Evolutionary conservation across 2,329 filamentous ascomycete species (phyloP).

Genomic region (Aspergillus clavatus): DNA sequence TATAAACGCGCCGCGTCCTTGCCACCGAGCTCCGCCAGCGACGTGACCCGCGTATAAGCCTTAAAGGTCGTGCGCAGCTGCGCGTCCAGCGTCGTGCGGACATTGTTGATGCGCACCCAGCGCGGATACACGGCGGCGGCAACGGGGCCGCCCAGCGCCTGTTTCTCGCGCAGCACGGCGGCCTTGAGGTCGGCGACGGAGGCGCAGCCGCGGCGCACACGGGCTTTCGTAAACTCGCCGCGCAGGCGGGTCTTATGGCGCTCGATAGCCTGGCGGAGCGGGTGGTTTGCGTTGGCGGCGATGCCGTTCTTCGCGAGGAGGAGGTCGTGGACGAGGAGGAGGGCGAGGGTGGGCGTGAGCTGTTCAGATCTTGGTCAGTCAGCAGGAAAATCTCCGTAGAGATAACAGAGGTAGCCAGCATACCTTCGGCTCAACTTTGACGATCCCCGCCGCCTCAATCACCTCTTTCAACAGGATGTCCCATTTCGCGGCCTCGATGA

Average conservation of each 20-base stretch:
- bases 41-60: slow-evolving; percentile 53
- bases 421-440: slow-evolving; percentile 82
- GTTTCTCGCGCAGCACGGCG: slow-evolving; percentile 31
- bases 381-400: slow-evolving; percentile 21
- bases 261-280: slow-evolving; percentile 68
- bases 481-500: slow-evolving; percentile 87
- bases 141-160: slow-evolving; percentile 40
- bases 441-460: slow-evolving; percentile 72
- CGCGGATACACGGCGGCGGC: slow-evolving; percentile 59
- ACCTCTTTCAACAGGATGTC: slow-evolving; percentile 79
- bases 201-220: slow-evolving; percentile 65
- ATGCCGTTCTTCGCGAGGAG: slow-evolving; percentile 77
- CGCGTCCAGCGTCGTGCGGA: slow-evolving; percentile 65
- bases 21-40: slow-evolving; percentile 54
- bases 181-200: slow-evolving; percentile 60
- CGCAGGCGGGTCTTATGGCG: slow-evolving; percentile 74
- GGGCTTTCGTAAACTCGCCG: slow-evolving; percentile 76
- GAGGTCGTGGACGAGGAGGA: slow-evolving; percentile 82
- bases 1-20: slow-evolving; percentile 47
- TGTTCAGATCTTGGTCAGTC: slow-evolving; percentile 45
- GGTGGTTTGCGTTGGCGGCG: slow-evolving; percentile 72
- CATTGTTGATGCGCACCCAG: slow-evolving; percentile 83
- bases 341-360: slow-evolving; percentile 73
- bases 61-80: slow-evolving; percentile 73
- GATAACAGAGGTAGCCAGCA: slow-evolving; percentile 13